Conservation (phyloP, 2,329 filamentous ascomycete genomes). For the Colletotrichum neosansevieriae region DNA sequence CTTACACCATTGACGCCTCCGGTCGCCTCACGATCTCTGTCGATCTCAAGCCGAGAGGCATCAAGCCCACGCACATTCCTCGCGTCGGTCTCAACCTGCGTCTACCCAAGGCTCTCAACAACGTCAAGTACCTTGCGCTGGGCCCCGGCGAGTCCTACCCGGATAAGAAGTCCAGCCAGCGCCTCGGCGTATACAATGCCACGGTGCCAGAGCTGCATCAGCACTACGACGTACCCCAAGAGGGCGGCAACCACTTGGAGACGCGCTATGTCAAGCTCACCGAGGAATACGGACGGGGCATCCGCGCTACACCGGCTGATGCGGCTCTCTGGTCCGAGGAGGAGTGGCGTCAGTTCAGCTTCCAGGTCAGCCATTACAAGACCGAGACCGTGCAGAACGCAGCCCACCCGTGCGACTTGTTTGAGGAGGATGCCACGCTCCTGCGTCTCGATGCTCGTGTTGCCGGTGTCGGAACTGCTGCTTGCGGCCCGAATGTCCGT, state of each 20-base stretch:
- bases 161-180: conserved; percentile 70
- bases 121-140: conserved; percentile 70
- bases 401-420: conserved; percentile 73
- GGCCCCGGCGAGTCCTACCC: conserved; percentile 74
- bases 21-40: conserved; percentile 62
- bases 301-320: conserved; percentile 46
- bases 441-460: conserved; percentile 59
- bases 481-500: conserved; percentile 61
- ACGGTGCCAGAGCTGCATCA: conserved; percentile 64
- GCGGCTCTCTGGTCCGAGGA: conserved; percentile 50
- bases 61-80: conserved; percentile 67
- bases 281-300: conserved; percentile 45
- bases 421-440: conserved; percentile 59
- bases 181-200: conserved; percentile 60
- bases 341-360: conserved; percentile 59
- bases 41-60: conserved; percentile 58
- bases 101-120: conserved; percentile 59
- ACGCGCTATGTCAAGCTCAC: conserved; percentile 65
- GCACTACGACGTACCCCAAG: conserved; percentile 76
- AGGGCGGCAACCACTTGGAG: conserved; percentile 73
- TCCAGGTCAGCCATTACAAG: conserved; percentile 67
- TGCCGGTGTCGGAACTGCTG: conserved; percentile 62
- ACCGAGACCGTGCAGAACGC: conserved; percentile 66
- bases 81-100: conserved; percentile 71
- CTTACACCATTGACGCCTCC: conserved; percentile 62